phyloP scores from a whole-genome alignment of 2,329 filamentous ascomycete genomes.

The Fusarium devonianum region DNA sequence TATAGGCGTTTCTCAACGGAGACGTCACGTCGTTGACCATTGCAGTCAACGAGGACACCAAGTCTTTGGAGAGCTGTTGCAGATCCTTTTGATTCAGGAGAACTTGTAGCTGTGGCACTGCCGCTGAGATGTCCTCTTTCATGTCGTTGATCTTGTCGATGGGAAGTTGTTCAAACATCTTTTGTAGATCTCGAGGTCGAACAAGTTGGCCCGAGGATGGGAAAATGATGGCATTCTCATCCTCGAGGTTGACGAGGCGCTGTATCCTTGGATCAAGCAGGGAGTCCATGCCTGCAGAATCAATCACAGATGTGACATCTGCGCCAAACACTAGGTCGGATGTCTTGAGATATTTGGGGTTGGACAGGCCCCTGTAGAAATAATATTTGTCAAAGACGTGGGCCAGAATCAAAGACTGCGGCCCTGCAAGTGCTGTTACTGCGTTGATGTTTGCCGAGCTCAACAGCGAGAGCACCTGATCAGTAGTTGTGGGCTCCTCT shows the following conservation, averaged over 20 bases:
- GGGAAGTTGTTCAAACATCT: neutral
- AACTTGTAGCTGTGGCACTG: constrained; percentile 14
- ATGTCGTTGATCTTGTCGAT: constrained; percentile 2
- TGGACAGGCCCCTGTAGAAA: neutral
- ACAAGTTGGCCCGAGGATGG: neutral
- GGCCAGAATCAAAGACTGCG: constrained; percentile 24
- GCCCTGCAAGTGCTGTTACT: constrained; percentile 28
- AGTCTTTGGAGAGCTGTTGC: constrained; percentile 7
- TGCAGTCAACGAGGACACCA: constrained; percentile 4
- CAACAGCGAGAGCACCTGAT: constrained; percentile 14
- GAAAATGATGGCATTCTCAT: neutral
- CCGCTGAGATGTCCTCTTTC: constrained; percentile 20
- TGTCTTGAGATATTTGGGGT: neutral
- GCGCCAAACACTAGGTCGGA: neutral
- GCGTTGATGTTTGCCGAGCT: constrained; percentile 30
- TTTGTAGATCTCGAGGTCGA: neutral
- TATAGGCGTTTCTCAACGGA: neutral
- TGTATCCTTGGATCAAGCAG: neutral
- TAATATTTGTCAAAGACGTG: constrained; percentile 17
- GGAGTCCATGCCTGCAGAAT: neutral
- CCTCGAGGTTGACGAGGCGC: neutral
- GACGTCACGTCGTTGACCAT: neutral
- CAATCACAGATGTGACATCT: neutral
- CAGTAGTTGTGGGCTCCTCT: neutral
- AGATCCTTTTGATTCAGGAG: constrained; percentile 17